A percentile compares a stretch with the other conserved stretches of the same genome.
These are phyloP conservation scores for Hypomyces perniciosus DNA, from an alignment of 2,329 filamentous ascomycete genomes.

Conservation along the genomic window DNA sequence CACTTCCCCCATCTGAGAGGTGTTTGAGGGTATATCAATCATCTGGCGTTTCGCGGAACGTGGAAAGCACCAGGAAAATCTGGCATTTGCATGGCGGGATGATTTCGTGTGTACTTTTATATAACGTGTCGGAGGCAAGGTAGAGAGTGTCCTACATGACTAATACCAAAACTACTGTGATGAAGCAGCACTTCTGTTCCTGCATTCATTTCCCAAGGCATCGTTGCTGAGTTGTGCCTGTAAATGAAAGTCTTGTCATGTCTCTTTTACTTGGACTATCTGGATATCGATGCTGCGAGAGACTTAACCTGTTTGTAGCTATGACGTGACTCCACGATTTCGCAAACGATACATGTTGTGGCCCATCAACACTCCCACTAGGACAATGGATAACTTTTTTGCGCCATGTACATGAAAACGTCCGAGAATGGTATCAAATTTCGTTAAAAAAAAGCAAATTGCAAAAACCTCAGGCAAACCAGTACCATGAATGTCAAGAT, in stretches of 20 bases:
- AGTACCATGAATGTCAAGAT: not conserved
- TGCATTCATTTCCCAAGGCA: no score
- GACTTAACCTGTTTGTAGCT: no score
- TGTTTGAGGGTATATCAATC: conserved; percentile 4
- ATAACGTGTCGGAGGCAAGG: not conserved
- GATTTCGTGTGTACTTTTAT: not conserved
- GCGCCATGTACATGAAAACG: not conserved
- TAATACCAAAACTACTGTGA: no score
- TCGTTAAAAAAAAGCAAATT: not conserved
- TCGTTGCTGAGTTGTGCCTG: no score
- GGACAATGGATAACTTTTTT: no score
- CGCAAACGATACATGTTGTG: no score
- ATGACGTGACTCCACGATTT: no score
- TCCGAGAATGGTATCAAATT: not conserved
- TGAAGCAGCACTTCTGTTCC: no score
- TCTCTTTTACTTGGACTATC: no score
- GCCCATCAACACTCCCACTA: no score
- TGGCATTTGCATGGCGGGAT: not conserved
- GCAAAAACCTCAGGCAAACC: not conserved
- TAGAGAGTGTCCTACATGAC: not conserved
- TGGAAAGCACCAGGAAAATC: not conserved
- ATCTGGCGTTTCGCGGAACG: conserved; percentile 7
- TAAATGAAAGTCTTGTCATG: no score
- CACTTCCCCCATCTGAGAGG: not conserved
- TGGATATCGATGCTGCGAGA: no score